Evolutionary conservation across 495 filamentous ascomycete species (phyloP).

Genomic region (Podospora comata): DNA sequence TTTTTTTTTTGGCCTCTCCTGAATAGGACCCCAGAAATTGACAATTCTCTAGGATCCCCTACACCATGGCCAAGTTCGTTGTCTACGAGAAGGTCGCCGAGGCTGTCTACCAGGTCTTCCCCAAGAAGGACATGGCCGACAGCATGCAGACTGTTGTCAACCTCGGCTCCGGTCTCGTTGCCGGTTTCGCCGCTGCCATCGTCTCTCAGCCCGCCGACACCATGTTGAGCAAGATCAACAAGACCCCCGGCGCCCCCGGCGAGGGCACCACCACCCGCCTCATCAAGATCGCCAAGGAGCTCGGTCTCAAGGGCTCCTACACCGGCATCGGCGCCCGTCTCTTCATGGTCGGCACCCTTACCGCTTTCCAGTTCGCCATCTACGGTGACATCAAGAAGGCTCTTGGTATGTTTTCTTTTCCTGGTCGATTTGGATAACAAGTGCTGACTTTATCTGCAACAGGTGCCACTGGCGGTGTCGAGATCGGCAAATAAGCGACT

Average conservation of each 20-base stretch:
- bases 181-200: slow-evolving; percentile 94
- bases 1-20: too few species aligned
- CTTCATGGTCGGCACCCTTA: slow-evolving; percentile 76
- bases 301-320: slow-evolving; percentile 85
- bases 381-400: slow-evolving; percentile 55
- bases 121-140: slow-evolving; percentile 74
- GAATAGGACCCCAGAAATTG: background rate
- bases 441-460: background rate
- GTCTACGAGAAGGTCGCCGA: slow-evolving; percentile 97
- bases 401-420: slow-evolving; percentile 12
- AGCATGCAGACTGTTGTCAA: slow-evolving; percentile 82
- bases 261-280: slow-evolving; percentile 89
- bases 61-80: slow-evolving; percentile 99
- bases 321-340: slow-evolving; percentile 90
- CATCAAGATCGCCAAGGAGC: slow-evolving; percentile 94
- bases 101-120: slow-evolving; percentile 63
- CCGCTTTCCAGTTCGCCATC: slow-evolving; percentile 95
- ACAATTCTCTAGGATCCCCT: slow-evolving; percentile 70
- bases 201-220: slow-evolving; percentile 98
- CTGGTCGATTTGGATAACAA: background rate
- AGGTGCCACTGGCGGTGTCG: slow-evolving; percentile 73
- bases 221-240: slow-evolving; percentile 99
- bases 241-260: slow-evolving; percentile 93
- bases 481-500: slow-evolving; percentile 58
- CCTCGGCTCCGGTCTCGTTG: slow-evolving; percentile 90